Evolutionary conservation across 495 filamentous ascomycete species (phyloP).

Genomic region (Aspergillus funiculosus): DNA sequence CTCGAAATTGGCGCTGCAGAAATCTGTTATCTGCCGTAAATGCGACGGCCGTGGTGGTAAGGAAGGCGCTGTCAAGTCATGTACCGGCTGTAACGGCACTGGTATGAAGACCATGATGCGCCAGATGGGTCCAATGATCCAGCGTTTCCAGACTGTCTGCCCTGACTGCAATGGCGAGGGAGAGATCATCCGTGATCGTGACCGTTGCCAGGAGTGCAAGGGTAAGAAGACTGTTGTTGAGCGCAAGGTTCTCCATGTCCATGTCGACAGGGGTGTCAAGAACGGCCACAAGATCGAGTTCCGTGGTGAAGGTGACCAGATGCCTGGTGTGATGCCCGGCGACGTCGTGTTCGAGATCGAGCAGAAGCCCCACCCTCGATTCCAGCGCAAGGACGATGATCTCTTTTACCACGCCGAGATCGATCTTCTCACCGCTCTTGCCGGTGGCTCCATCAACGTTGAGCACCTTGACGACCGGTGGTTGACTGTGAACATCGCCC

Average conservation of each 20-base stretch:
- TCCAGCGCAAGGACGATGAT: conserved; percentile 94
- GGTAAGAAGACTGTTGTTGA: conserved; percentile 98
- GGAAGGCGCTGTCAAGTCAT: conserved; percentile 91
- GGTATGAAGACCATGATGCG: conserved; percentile 99
- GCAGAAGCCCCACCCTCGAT: conserved; percentile 91
- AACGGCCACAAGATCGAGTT: conserved; percentile 95
- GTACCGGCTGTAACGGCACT: conserved; percentile 79
- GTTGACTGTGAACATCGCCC: conserved; percentile 83
- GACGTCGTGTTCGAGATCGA: conserved; percentile 98
- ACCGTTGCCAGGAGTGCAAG: conserved; percentile 87
- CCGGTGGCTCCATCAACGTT: conserved; percentile 78
- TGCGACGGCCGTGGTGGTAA: conserved; percentile 96
- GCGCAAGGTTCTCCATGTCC: conserved; percentile 95
- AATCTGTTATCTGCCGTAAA: conserved; percentile 91
- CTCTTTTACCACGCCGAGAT: conserved; percentile 94
- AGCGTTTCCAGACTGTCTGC: conserved; percentile 98
- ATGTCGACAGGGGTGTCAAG: conserved; percentile 91
- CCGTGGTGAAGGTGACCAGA: conserved; percentile 93
- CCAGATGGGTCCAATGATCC: conserved; percentile 99
- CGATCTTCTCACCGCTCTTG: conserved; percentile 91
- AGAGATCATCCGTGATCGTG: conserved; percentile 91
- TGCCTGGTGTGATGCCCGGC: conserved; percentile 83
- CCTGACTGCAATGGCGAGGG: conserved; percentile 96
- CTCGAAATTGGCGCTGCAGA: conserved; percentile 94
- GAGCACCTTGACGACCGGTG: conserved; percentile 98